Conservation (phyloP, 148 eudicot genomes). For the Rhododendron ovatum region DNA sequence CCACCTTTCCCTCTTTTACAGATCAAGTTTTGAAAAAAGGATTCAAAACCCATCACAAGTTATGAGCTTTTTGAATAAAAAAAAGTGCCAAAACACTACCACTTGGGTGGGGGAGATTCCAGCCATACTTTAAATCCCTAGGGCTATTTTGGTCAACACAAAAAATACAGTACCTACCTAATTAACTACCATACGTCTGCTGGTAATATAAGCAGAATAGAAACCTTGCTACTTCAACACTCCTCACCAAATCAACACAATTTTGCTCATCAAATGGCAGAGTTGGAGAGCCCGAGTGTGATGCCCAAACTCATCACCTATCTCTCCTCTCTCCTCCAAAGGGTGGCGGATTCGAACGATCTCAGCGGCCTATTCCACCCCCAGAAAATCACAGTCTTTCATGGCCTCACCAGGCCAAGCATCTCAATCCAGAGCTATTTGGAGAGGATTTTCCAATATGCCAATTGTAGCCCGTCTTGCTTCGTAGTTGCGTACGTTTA, state of each 20-base stretch:
- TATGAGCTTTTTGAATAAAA: neutral
- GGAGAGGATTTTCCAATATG: constrained; percentile 45
- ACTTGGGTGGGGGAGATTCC: neutral
- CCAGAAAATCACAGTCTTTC: constrained; percentile 50
- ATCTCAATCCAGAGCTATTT: constrained; percentile 55
- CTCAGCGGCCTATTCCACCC: constrained; percentile 20
- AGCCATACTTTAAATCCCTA: neutral
- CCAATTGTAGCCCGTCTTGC: constrained; percentile 57
- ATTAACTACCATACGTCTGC: constrained; percentile 1
- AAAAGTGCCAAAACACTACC: neutral
- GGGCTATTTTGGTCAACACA: constrained; percentile 13
- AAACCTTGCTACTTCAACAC: neutral
- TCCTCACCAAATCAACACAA: neutral
- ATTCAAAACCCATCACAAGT: constrained; percentile 5
- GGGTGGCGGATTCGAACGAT: constrained; percentile 61
- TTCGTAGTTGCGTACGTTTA: constrained; percentile 50
- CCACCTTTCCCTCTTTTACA: constrained; percentile 4
- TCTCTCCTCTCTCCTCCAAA: constrained; percentile 59
- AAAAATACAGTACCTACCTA: neutral
- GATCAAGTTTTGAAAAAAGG: constrained; percentile 4
- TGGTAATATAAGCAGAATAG: neutral
- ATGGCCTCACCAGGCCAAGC: constrained; percentile 55
- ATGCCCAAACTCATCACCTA: constrained; percentile 50
- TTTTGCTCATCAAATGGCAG: constrained; percentile 20
- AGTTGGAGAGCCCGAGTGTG: constrained; percentile 30